phyloP scores from a whole-genome alignment of 2,329 filamentous ascomycete genomes.

The Sporothrix variecibatus region DNA sequence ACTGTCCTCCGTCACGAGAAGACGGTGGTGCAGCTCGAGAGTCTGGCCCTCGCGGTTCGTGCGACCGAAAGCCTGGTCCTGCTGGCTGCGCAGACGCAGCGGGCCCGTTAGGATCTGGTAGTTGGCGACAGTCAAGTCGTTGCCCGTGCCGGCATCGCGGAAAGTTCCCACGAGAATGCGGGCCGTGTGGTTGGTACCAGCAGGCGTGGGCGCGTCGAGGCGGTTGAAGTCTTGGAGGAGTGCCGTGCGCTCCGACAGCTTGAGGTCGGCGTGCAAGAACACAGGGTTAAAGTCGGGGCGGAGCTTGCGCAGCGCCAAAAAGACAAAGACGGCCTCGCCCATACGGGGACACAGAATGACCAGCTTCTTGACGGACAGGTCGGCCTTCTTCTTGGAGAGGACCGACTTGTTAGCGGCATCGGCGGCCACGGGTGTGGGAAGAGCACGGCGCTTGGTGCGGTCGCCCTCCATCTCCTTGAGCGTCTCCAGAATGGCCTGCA shows the following conservation, averaged over 20 bases:
- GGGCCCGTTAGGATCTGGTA: conserved; percentile 34
- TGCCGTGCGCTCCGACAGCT: conserved; percentile 29
- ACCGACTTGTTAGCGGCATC: conserved; percentile 12
- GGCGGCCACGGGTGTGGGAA: conserved; percentile 14
- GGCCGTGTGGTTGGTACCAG: conserved; percentile 2
- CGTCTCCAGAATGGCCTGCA: conserved; percentile 28
- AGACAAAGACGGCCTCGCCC: conserved; percentile 33
- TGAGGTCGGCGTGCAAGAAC: conserved; percentile 31
- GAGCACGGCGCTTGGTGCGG: conserved; percentile 21
- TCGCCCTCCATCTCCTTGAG: conserved; percentile 30
- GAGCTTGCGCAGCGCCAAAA: conserved; percentile 30
- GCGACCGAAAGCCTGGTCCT: conserved; percentile 33
- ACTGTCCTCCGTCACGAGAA: conserved; percentile 33
- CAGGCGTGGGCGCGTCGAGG: conserved; percentile 24
- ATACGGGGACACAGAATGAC: conserved; percentile 33
- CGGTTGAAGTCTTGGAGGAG: conserved; percentile 30
- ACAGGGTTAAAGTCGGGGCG: conserved; percentile 26
- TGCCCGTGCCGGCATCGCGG: conserved; percentile 32
- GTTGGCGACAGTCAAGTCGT: conserved; percentile 31
- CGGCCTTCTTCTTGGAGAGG: conserved; percentile 21
- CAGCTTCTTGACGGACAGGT: conserved; percentile 31
- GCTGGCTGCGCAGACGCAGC: conserved; percentile 31
- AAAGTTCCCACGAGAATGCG: conserved; percentile 31
- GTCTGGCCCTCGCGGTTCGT: conserved; percentile 34
- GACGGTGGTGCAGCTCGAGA: conserved; percentile 31